Evolutionary conservation across 2,329 filamentous ascomycete genomes (phyloP).

Genomic region (Lojkania enalia): DNA sequence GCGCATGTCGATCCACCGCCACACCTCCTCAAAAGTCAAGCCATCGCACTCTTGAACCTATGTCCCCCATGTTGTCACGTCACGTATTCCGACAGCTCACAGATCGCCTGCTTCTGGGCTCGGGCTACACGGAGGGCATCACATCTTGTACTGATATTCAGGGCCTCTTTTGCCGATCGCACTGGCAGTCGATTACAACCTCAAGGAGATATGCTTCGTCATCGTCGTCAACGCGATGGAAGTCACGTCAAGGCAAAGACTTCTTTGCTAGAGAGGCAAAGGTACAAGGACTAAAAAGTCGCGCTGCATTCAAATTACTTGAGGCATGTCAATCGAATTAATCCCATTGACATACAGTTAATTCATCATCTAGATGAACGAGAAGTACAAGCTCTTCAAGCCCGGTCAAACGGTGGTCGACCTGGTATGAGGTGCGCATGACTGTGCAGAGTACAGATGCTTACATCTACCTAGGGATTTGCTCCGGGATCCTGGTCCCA

Average conservation of each 20-base stretch:
- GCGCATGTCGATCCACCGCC: neutral
- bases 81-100: conserved; percentile 42
- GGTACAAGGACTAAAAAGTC: conserved; percentile 79
- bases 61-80: conserved; percentile 42
- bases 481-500: conserved; percentile 69
- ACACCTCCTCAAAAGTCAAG: too few relatives aligned
- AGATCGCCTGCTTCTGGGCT: conserved; percentile 36
- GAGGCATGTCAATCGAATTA: too few relatives aligned
- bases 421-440: conserved; percentile 58
- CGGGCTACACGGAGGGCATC: conserved; percentile 5
- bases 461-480: conserved; percentile 62
- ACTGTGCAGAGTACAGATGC: conserved; percentile 9
- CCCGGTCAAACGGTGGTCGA: conserved; percentile 86
- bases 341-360: too few relatives aligned
- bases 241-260: conserved; percentile 75
- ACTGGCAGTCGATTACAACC: conserved; percentile 8
- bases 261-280: conserved; percentile 73
- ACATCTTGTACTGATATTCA: conserved; percentile 18
- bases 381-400: conserved; percentile 77
- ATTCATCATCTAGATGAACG: conserved; percentile 87
- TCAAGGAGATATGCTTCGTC: conserved; percentile 34
- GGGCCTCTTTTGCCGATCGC: conserved; percentile 16
- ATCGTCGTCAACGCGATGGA: conserved; percentile 77
- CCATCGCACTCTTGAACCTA: too few relatives aligned
- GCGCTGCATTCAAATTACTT: conserved; percentile 90